Evolutionary conservation across 192 early-diverging fungal species (phyloP), one percentile per base, ranked within the genome.

Genomic region (Entomortierella parvispora): DNA sequence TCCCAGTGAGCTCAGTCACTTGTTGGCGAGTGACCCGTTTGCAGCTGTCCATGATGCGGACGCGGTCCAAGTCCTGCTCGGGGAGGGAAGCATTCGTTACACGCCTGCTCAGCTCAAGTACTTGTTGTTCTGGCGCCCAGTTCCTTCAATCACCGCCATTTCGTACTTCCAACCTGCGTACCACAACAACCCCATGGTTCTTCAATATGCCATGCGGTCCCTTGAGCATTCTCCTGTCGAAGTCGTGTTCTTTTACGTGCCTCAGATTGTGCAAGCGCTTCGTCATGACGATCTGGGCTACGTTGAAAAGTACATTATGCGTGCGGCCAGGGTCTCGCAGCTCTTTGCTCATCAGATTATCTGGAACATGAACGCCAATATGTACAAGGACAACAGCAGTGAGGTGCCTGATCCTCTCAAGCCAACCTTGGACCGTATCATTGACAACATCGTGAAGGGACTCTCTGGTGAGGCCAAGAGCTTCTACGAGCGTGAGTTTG

Each of bases 341-440:
- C 88, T 94, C 18, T 99, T 99, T 89, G 97, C 98, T 29, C 98
- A 99, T 82, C 98, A 99, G 85, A 98, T 99, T 54, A 97, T 99
- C 53, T 99, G 98, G 98, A 99, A 99, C 80, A 99, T 99, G 98
- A 93, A 98, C 26, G 98, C 98, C 51, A 99, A 99, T 83, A 96
- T 83, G 81, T 83, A 60, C 66, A 83, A 80, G 74, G 81, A 83
- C 66, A 79, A 83, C 62, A 71, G 80, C 69, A 68, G 62, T 20
- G 45, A 58, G 22, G 62, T 80, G 67, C 92, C 93, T 4, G 98
- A 99, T 76, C 62, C 93, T 9, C 77, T 99, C 25, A 99, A 99
- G 62, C 95, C 96, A 11, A 82, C 85, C 9, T 77, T 99, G 22
- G 98, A 99, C 47, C 85, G 91, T 22, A 93, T 99, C 31, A 95